Evolutionary conservation across 768 basidiomycete species (phyloP), one percentile per base, ranked within the genome.

Genomic region (Tylopilus sp.): DNA sequence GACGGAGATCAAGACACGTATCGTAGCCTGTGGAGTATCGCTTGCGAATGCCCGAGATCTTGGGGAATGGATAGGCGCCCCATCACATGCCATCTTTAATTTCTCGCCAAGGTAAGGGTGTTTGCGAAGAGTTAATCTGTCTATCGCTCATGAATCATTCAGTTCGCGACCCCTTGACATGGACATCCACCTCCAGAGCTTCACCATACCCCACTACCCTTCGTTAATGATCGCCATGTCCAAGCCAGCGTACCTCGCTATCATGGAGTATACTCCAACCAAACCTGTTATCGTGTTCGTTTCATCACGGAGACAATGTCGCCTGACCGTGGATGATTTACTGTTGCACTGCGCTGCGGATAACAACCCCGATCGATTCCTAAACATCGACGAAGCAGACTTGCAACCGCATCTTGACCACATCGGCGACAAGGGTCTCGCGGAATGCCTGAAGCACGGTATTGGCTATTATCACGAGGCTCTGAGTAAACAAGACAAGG

Each of bases 171-270:
- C 96, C 3, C 74, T 98, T 12, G 94, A 97, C 58, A 89, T 99
- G 85, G 93, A 98, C 53, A 94, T 99, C 44, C 95, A 98, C 65
- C 74, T 99, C 9, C 97, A 99, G 64, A 93, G 90, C 37, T 99
- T 97, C 76, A 83, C 82, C 25, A 91, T 94, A 42, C 92, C 94
- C n/a, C 97, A 98, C 65, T 97, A 96, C 83, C 94, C 97, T 0
- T 97, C 94, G 0, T 76, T 99, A 37, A 98, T 99, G 96, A 92
- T 98, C 54, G 82, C 94, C 41, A 98, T 99, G 97, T 94, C 95
- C 10, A 98, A 98, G 67, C 97, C 97, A 0, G 91, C 96, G 0
- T 98, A 98, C 68, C 82, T 98, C 8, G 86, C 95, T 28, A 88
- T 98, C 55, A 75, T 85, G 40, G 96, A 99, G 65, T 86, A 93